Evolutionary conservation across 2,329 filamentous ascomycete species (phyloP).

Genomic region (Cercospora janseana): DNA sequence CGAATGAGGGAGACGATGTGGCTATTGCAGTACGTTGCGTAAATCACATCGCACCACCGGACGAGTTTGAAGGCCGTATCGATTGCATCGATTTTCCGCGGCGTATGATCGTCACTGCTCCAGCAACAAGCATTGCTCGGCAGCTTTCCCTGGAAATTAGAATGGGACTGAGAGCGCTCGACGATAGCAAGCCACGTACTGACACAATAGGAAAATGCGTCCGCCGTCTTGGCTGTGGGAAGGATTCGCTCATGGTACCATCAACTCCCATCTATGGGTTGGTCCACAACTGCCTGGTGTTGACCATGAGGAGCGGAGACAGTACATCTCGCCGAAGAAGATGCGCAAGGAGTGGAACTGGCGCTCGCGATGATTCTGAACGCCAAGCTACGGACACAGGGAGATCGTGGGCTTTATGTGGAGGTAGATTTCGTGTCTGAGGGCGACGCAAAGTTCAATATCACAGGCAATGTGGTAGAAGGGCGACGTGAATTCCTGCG

Average conservation of each 20-base stretch:
- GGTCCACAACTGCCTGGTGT: not conserved
- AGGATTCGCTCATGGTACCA: too few species aligned
- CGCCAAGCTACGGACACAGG: not conserved
- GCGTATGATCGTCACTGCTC: not conserved
- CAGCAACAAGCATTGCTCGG: not conserved
- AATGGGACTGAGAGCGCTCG: not conserved
- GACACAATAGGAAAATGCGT: too few species aligned
- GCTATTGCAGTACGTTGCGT: slow-evolving; percentile 1
- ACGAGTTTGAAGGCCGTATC: not conserved
- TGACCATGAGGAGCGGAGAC: not conserved
- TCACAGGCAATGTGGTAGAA: slow-evolving; percentile 1
- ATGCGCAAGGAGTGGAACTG: not conserved
- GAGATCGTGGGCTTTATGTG: not conserved
- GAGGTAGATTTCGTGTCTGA: slow-evolving; percentile 1
- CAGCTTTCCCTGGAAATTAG: not conserved
- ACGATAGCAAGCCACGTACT: too few species aligned
- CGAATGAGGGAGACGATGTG: not conserved
- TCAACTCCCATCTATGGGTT: slow-evolving; percentile 7
- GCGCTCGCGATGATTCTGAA: not conserved
- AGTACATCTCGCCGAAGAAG: not conserved
- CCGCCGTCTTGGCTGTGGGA: too few species aligned
- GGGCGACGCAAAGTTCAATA: not conserved
- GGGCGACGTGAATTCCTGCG: not conserved
- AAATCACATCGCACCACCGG: not conserved
- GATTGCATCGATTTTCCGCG: slow-evolving; percentile 2